phyloP scores from a whole-genome alignment of 2,329 filamentous ascomycete genomes.

The Colletotrichum tanaceti region DNA sequence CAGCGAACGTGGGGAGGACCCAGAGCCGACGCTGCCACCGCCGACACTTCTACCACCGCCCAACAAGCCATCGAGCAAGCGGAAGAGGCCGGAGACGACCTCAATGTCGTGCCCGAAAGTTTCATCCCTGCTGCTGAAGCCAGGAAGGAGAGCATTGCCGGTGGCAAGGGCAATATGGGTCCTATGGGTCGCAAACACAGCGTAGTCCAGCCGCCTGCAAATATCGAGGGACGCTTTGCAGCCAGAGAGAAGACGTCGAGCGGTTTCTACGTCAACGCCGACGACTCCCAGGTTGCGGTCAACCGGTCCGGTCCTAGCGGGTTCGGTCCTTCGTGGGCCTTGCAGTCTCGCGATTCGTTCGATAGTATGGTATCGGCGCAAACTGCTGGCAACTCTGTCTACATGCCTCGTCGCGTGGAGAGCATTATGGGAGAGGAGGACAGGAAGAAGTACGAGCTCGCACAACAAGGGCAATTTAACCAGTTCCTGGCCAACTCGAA shows the following conservation, averaged over 20 bases:
- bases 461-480: conserved; percentile 65
- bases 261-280: conserved; percentile 76
- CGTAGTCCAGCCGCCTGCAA: conserved; percentile 77
- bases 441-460: conserved; percentile 76
- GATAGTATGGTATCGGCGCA: conserved; percentile 72
- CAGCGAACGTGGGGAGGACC: conserved; percentile 97
- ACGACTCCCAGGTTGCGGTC: conserved; percentile 60
- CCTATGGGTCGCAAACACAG: conserved; percentile 62
- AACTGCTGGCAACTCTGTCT: conserved; percentile 70
- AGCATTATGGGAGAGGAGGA: conserved; percentile 85
- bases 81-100: conserved; percentile 82
- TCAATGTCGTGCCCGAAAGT: conserved; percentile 89
- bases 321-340: conserved; percentile 28
- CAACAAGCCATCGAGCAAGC: conserved; percentile 88
- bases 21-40: conserved; percentile 85
- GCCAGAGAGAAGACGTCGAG: conserved; percentile 74
- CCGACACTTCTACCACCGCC: conserved; percentile 79
- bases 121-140: conserved; percentile 74
- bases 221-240: conserved; percentile 82
- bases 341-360: conserved; percentile 70
- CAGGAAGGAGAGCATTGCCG: conserved; percentile 50
- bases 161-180: conserved; percentile 46
- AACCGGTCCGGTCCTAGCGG: conserved; percentile 32
- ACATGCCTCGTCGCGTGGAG: conserved; percentile 75
- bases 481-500: conserved; percentile 42